phyloP scores from a whole-genome alignment of 148 eudicot genomes.

The Nyssa sinensis region DNA sequence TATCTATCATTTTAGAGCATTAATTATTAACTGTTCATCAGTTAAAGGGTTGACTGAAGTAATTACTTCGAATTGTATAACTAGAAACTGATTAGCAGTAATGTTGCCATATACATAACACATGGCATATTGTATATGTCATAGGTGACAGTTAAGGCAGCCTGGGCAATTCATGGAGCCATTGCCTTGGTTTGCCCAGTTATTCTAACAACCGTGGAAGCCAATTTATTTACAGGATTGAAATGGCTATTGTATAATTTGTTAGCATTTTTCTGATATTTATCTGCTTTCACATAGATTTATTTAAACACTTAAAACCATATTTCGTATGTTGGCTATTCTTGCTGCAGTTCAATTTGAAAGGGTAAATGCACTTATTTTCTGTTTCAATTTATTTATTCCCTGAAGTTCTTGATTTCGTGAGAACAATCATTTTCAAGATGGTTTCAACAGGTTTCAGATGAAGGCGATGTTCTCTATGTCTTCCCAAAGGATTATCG shows the following conservation, averaged over 20 bases:
- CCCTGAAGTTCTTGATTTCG: conserved; percentile 22
- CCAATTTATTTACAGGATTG: background rate
- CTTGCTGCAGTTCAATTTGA: conserved; percentile 1
- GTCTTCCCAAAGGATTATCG: conserved; percentile 87
- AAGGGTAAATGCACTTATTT: background rate
- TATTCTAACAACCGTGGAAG: background rate
- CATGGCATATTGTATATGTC: background rate
- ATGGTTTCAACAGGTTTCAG: conserved; percentile 66
- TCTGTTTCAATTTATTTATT: background rate
- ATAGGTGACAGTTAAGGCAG: conserved; percentile 2
- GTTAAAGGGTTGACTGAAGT: background rate
- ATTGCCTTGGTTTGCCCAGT: background rate
- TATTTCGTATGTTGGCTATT: background rate
- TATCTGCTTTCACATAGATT: background rate
- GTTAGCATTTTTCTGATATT: background rate
- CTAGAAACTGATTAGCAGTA: background rate
- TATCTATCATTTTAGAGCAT: background rate
- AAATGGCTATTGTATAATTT: conserved; percentile 3
- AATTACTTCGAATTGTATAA: background rate
- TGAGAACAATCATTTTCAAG: conserved; percentile 25
- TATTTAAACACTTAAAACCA: background rate
- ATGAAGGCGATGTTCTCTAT: conserved; percentile 91
- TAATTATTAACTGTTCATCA: background rate
- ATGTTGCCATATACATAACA: background rate
- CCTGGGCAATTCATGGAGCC: background rate